Evolutionary conservation across 78 protist genomes (phyloP), one percentile per base, ranked within the genome.

Genomic region (Dictyostelium purpureum): DNA sequence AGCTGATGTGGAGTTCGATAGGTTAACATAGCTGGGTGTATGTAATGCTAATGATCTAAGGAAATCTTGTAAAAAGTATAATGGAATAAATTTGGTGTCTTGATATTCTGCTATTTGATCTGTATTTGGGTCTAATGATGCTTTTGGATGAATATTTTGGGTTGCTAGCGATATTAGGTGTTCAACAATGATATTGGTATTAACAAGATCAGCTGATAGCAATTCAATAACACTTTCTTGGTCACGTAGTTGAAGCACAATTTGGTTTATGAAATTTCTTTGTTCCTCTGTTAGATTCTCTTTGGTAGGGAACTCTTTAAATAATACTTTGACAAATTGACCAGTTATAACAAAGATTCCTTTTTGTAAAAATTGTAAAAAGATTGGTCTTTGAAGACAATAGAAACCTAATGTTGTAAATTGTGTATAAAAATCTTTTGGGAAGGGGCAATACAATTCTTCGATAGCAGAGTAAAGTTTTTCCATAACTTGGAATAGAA

Each of bases 401-500:
- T 71, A 73, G 61, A 83, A 83, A 0, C 91, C 91, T 0, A 83
- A 51, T 6, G 61, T 83, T 19, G 91, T 73, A 43, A 83, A 83
- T 56, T 70, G 79, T 24, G 91, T 56, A 59, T 49, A 83, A 24
- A 83, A 83, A 21, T 83, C 91, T 37, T 83, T 83, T 18, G 91
- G 91, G 63, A 83, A 83, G 18, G 91, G 91, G 45, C 91, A 83
- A 33, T 45, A 71, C n/a, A 83, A 69, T 45, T 83, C 91, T 38
- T 83, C 91, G n/a, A 83, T 83, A 14, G 91, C 91, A 19, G 59
- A n/a, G 31, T 83, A 83, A 2, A 83, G 61, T 28, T 59, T 83
- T 42, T 83, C 91, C 81, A 83, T 28, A 7, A 37, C 79, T 51
- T 77, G 47, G 52, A 83, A 83, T 45, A 73, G 52, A 5, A 51